Percentiles rank a stretch among this genome's conserved stretches.
phyloP scores from a whole-genome alignment of 2,329 filamentous ascomycete species.

The Aspergillus spinulosporus region DNA sequence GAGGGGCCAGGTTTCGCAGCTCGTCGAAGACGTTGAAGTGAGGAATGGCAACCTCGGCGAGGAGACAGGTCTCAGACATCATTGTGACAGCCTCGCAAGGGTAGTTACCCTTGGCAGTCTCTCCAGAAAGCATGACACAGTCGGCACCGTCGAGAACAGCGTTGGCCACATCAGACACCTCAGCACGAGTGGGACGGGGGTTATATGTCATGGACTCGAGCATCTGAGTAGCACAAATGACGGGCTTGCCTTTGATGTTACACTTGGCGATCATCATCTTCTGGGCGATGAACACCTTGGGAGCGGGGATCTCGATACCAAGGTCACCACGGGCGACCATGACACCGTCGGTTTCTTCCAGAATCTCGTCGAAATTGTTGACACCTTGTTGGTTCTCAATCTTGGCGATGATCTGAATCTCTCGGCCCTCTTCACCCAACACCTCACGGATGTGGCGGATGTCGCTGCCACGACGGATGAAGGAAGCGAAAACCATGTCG shows the following conservation, averaged over 20 bases:
- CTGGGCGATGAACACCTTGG: constrained; percentile 98
- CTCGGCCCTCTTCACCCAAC: constrained; percentile 85
- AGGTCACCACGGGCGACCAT: constrained; percentile 99
- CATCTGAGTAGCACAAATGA: constrained; percentile 99
- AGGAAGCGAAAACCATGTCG: constrained; percentile 98
- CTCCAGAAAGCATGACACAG: constrained; percentile 99
- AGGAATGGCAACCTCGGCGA: constrained; percentile 95
- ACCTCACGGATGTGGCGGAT: constrained; percentile 90
- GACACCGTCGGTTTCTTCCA: constrained; percentile 94
- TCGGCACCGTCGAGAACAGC: constrained; percentile 96
- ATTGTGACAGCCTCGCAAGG: constrained; percentile 87
- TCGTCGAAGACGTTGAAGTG: constrained; percentile 98
- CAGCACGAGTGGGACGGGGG: constrained; percentile 93
- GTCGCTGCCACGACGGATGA: constrained; percentile 92
- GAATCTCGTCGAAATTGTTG: constrained; percentile 99
- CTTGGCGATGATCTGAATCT: constrained; percentile 99
- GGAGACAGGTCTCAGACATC: constrained; percentile 97
- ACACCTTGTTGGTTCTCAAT: constrained; percentile 99
- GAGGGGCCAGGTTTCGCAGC: constrained; percentile 76
- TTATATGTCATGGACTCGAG: constrained; percentile 99
- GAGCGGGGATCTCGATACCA: constrained; percentile 97
- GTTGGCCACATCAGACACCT: constrained; percentile 98
- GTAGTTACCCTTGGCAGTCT: constrained; percentile 98
- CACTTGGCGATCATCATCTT: constrained; percentile 99
- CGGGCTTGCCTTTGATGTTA: constrained; percentile 98